Percentiles rank a stretch among this genome's conserved stretches.
Evolutionary conservation across 2,329 filamentous ascomycete species (phyloP).

Genomic region (Nemania sp.): DNA sequence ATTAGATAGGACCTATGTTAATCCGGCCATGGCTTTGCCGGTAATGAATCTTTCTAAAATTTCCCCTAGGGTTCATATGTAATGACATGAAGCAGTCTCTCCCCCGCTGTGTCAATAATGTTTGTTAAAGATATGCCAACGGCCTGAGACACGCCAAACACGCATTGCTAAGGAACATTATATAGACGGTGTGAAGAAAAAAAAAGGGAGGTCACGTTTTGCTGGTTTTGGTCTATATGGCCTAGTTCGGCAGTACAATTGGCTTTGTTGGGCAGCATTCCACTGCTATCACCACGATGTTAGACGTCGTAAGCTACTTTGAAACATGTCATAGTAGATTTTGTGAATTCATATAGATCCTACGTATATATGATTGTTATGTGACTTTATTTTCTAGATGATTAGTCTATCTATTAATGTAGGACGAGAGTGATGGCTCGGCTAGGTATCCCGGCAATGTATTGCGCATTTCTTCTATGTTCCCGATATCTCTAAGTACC

Average conservation of each 20-base stretch:
- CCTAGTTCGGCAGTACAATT: constrained; percentile 25
- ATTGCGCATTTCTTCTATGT: constrained; percentile 7
- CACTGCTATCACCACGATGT: not conserved
- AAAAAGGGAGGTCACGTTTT: constrained; percentile 10
- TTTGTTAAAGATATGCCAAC: constrained; percentile 22
- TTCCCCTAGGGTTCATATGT: not conserved
- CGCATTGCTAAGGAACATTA: constrained; percentile 7
- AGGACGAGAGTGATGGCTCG: not conserved
- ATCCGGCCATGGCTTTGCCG: not conserved
- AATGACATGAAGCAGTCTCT: constrained; percentile 2
- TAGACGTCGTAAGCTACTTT: not conserved
- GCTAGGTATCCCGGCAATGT: constrained; percentile 5
- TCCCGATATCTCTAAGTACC: not conserved
- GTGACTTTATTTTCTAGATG: not conserved
- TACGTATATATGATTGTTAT: not conserved
- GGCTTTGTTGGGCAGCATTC: constrained; percentile 35
- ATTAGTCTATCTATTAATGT: not conserved
- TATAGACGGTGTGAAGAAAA: not conserved
- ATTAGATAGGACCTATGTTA: constrained; percentile 14
- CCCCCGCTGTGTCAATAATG: not conserved
- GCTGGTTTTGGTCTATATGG: constrained; percentile 19
- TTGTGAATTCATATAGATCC: not conserved
- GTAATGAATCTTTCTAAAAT: constrained; percentile 9
- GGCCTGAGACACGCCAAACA: constrained; percentile 38
- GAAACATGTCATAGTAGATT: not conserved